These are phyloP conservation scores for Talinum fruticosum DNA, from an alignment of 148 eudicot species.

Conservation along the genomic window DNA sequence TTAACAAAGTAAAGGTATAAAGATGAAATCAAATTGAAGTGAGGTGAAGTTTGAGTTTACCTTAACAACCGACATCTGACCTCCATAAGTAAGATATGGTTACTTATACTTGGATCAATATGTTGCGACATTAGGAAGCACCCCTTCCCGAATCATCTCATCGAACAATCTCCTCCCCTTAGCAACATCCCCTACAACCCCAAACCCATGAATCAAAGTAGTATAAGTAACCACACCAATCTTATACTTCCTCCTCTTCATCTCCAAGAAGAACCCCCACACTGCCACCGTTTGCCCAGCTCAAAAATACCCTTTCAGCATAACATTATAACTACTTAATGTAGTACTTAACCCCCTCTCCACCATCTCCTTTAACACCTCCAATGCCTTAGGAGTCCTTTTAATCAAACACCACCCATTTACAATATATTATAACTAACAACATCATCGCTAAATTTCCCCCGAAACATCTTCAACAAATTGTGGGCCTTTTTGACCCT, in stretches of 20 bases:
- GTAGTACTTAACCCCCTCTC: conserved; percentile 62
- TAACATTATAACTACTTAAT: conserved; percentile 58
- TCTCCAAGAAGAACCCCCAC: conserved; percentile 82
- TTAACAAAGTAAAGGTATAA: too few species aligned
- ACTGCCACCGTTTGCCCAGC: conserved; percentile 60
- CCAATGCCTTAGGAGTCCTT: conserved; percentile 62
- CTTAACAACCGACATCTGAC: too few species aligned
- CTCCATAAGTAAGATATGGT: too few species aligned
- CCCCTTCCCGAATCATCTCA: conserved; percentile 72
- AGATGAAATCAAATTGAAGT: too few species aligned
- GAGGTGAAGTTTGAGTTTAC: too few species aligned
- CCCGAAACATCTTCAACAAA: conserved; percentile 45
- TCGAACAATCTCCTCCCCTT: conserved; percentile 63
- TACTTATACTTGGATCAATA: conserved; percentile 91
- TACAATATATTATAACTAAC: conserved; percentile 76
- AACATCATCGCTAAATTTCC: conserved; percentile 61
- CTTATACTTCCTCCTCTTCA: conserved; percentile 65
- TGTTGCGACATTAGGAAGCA: conserved; percentile 78
- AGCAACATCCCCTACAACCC: conserved; percentile 73
- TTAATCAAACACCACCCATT: conserved; percentile 88
- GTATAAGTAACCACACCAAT: conserved; percentile 87
- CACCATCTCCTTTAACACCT: conserved; percentile 88
- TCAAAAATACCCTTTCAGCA: conserved; percentile 77
- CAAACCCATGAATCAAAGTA: conserved; percentile 84
- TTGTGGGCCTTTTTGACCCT: conserved; percentile 70